phyloP scores from a whole-genome alignment of 192 early-diverging fungal genomes.

The Chytriomyces hyalinus region DNA sequence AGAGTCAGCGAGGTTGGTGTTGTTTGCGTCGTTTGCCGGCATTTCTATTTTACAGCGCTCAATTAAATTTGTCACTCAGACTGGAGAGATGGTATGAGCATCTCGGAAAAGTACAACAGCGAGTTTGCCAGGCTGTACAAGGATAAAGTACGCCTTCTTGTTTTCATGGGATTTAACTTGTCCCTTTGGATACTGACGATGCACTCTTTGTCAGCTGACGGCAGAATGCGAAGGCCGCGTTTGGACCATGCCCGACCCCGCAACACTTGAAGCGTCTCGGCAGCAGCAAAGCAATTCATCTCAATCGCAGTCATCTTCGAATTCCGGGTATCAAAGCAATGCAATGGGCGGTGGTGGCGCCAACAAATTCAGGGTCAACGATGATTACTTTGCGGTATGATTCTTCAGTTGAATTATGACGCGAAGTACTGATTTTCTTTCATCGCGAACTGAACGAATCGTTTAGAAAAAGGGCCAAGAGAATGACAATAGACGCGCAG shows the following conservation, averaged over 20 bases:
- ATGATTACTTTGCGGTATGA: conserved; percentile 66
- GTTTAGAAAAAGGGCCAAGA: conserved; percentile 48
- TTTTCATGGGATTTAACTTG: neutral
- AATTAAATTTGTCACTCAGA: conserved; percentile 50
- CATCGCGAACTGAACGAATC: neutral
- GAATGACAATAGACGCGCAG: conserved; percentile 47
- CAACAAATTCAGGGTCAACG: conserved; percentile 70
- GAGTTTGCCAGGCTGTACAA: conserved; percentile 85
- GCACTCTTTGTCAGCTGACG: neutral
- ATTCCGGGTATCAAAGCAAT: conserved; percentile 17
- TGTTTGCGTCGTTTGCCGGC: neutral
- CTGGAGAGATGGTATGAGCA: conserved; percentile 73
- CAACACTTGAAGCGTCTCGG: conserved; percentile 2
- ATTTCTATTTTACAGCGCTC: neutral
- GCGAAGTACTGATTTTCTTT: neutral
- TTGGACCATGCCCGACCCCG: conserved; percentile 46
- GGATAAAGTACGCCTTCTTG: conserved; percentile 61
- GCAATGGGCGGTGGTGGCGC: conserved; percentile 29
- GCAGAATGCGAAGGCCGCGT: conserved; percentile 56
- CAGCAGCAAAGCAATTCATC: conserved; percentile 32
- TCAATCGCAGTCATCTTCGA: conserved; percentile 30
- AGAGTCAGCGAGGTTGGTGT: conserved; percentile 60
- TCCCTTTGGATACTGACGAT: neutral
- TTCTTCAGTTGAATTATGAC: neutral
- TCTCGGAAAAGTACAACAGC: conserved; percentile 86